phyloP scores from a whole-genome alignment of 352 stramenopile species.

The Globisporangium ultimum region DNA sequence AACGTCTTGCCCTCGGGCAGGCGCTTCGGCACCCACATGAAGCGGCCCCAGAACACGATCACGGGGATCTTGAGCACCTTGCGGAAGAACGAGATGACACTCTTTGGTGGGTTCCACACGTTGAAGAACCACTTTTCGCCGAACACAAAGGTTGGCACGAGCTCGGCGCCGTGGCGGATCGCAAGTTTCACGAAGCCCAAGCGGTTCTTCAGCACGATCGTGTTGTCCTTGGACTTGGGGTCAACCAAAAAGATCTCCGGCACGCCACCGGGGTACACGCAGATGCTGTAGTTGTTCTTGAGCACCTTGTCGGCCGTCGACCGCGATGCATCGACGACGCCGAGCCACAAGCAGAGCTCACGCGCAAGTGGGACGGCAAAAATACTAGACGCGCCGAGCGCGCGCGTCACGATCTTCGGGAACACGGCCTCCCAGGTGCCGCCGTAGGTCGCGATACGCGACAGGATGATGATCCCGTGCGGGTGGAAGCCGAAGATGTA shows the following conservation, averaged over 20 bases:
- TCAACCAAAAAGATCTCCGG: conserved; percentile 78
- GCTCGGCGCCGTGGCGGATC: conserved; percentile 67
- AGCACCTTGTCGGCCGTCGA: conserved; percentile 74
- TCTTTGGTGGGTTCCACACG: background rate
- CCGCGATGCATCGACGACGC: conserved; percentile 67
- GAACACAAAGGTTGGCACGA: conserved; percentile 79
- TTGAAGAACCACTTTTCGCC: conserved; percentile 82
- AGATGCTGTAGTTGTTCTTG: conserved; percentile 58
- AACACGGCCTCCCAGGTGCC: conserved; percentile 44
- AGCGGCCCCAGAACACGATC: conserved; percentile 15
- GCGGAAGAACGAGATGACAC: no score
- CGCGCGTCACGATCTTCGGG: conserved; percentile 21
- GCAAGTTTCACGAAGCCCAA: conserved; percentile 80
- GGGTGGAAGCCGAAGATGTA: conserved; percentile 56
- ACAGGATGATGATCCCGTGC: conserved; percentile 52
- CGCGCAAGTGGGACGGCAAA: conserved; percentile 20
- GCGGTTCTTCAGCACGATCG: conserved; percentile 74
- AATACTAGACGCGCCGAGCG: conserved; percentile 14
- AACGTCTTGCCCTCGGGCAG: conserved; percentile 60
- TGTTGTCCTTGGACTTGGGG: conserved; percentile 67
- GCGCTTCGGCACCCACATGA: conserved; percentile 72
- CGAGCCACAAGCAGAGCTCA: conserved; percentile 34
- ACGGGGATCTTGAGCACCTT: background rate
- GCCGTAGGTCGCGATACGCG: conserved; percentile 36
- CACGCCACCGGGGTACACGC: conserved; percentile 72